These are phyloP conservation scores for Dillenia suffruticosa DNA, from an alignment of 164 flowering plant genomes.

Conservation along the genomic window DNA sequence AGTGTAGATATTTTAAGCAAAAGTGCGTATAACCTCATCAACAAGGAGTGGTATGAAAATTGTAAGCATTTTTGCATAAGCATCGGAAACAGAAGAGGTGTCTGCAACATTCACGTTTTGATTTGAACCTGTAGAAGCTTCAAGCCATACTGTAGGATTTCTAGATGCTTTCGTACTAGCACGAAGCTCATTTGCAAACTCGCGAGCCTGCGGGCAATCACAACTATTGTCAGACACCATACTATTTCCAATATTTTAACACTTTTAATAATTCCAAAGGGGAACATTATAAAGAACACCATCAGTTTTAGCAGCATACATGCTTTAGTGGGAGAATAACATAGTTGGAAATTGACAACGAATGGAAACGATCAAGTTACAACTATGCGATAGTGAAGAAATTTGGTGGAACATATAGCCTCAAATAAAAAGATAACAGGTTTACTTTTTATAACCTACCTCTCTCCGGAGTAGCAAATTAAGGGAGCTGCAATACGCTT, in stretches of 20 bases:
- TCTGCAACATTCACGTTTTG: slow-evolving; percentile 68
- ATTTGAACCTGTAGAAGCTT: slow-evolving; percentile 70
- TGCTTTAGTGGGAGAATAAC: too few relatives aligned
- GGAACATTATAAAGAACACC: too few relatives aligned
- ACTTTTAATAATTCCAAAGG: too few relatives aligned
- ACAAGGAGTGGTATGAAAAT: slow-evolving; percentile 95
- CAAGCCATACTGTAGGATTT: slow-evolving; percentile 92
- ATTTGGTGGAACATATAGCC: neutral
- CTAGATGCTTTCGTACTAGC: slow-evolving; percentile 93
- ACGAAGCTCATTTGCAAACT: slow-evolving; percentile 99
- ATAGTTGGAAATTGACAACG: too few relatives aligned
- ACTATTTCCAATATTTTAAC: neutral
- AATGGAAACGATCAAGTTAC: too few relatives aligned
- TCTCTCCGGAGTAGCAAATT: slow-evolving; percentile 96
- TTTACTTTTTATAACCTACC: slow-evolving; percentile 71
- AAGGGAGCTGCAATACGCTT: slow-evolving; percentile 93
- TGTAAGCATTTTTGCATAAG: slow-evolving; percentile 93
- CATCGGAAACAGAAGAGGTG: slow-evolving; percentile 92
- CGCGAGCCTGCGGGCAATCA: slow-evolving; percentile 73
- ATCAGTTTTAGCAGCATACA: too few relatives aligned
- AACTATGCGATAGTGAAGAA: too few relatives aligned
- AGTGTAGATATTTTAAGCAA: neutral
- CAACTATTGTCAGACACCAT: slow-evolving; percentile 7
- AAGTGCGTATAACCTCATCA: slow-evolving; percentile 64
- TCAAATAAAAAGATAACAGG: neutral